Evolutionary conservation across 306 rosid species (phyloP), one percentile per base, ranked within the genome.

Genomic region (Cucurbita moschata): DNA sequence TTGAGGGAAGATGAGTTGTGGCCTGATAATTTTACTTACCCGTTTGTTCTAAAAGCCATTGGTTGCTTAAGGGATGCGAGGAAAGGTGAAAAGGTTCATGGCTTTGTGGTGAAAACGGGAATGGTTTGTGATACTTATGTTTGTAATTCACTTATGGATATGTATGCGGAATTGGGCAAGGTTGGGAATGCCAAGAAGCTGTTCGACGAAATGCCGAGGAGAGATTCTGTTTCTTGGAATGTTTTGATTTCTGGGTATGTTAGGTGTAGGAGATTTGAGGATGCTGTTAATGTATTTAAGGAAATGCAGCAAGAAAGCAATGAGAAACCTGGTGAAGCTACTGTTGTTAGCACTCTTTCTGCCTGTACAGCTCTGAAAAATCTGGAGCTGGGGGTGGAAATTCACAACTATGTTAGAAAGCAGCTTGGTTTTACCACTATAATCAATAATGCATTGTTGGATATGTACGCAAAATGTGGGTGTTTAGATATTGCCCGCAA

Each of bases 21-120:
- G 64, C 96, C 97, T 0, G 89, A 91, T 80, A 88, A 83, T 77
- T 88, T 84, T 75, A 91, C 96, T 2, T 88, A 82, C 76, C 97
- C 97, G 23, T 88, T 82, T 85, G 90, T 87, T 50, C 78, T 84
- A 15, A 88, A 86, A 81, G 87, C 89, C 16, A 62, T 88, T 79
- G 90, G 88, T 69, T 85, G 80, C 68, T 65, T 81, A 70, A 76
- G 92, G 56, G 81, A 81, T 52, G 61, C 55, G 59, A 37, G 30
- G 26, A 86, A 85, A 53, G 90, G 88, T 35, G 57, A 21, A 57
- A 87, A 84, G 83, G 58, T 87, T 84, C 97, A 90, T 82, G 89
- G 89, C 39, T 80, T 85, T 72, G 87, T 78, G 35, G 71, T 84
- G 16, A 88, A 87, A 71, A 80, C 84, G 46, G 90, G 89, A 40